Percentiles rank a stretch among this genome's conserved stretches.
Conservation (phyloP, 2,329 filamentous ascomycete genomes). For the Neonectria ditissima region DNA sequence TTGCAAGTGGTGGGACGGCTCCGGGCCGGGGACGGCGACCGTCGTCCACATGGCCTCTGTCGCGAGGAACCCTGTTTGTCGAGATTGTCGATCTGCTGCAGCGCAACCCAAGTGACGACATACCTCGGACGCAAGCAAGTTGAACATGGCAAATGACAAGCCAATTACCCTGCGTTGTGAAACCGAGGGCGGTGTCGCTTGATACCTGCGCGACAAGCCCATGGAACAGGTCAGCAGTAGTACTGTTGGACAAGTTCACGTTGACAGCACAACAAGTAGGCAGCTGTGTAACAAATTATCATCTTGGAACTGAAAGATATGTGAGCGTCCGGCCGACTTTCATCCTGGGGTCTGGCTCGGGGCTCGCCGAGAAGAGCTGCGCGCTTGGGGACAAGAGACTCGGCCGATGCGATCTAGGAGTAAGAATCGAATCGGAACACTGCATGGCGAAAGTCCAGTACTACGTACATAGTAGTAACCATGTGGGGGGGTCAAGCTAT, state of each 20-base stretch:
- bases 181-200: conserved; percentile 10
- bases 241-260: background rate
- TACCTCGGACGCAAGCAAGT: background rate
- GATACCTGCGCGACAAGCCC: background rate
- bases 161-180: conserved; percentile 11
- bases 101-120: conserved; percentile 11
- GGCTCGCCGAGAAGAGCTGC: conserved; percentile 3
- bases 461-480: no score
- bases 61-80: background rate
- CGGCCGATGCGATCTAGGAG: conserved; percentile 15
- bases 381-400: conserved; percentile 2
- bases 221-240: background rate
- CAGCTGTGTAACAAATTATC: background rate
- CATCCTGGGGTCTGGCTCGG: background rate
- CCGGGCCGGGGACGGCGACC: conserved; percentile 13
- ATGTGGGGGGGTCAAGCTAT: no score
- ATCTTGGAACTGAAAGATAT: background rate
- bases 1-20: conserved; percentile 18
- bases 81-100: conserved; percentile 22
- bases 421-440: conserved; percentile 9
- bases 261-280: background rate
- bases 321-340: background rate
- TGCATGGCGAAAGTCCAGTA: background rate
- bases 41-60: conserved; percentile 17
- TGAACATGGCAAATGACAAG: conserved; percentile 4